Evolutionary conservation across 306 rosid species (phyloP).

Genomic region (Cicer bijugum): DNA sequence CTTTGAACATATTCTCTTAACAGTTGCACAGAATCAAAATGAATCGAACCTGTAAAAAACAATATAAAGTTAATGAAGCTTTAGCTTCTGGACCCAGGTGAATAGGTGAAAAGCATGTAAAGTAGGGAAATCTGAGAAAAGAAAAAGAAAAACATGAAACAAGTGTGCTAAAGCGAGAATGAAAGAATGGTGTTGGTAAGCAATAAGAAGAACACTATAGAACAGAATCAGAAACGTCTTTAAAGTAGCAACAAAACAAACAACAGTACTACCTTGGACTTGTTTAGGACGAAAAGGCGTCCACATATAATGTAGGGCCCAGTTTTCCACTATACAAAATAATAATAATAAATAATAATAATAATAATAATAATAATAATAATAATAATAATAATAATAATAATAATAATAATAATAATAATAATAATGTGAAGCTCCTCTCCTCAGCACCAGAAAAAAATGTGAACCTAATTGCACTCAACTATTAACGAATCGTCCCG

Average conservation of each 20-base stretch:
- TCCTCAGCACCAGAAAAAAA: too few relatives aligned
- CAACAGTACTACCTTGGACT: background rate
- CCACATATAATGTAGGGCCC: slow-evolving; percentile 7
- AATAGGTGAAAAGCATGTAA: background rate
- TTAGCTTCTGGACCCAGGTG: background rate
- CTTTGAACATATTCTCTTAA: slow-evolving; percentile 34
- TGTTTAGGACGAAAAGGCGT: background rate
- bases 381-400: too few relatives aligned
- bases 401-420: too few relatives aligned
- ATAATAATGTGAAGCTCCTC: too few relatives aligned
- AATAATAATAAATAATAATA: too few relatives aligned
- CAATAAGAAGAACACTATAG: background rate
- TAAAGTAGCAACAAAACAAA: background rate
- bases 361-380: too few relatives aligned
- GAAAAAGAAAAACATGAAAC: background rate
- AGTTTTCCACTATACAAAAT: background rate
- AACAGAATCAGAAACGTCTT: background rate
- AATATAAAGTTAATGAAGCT: background rate
- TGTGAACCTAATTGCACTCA: too few relatives aligned
- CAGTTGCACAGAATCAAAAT: background rate
- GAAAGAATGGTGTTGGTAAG: background rate
- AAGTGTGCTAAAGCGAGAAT: background rate
- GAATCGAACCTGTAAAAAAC: background rate
- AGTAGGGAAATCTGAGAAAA: background rate
- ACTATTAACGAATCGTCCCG: too few relatives aligned